Conservation (phyloP, 306 rosid species). For the Mimosa bimucronata region DNA sequence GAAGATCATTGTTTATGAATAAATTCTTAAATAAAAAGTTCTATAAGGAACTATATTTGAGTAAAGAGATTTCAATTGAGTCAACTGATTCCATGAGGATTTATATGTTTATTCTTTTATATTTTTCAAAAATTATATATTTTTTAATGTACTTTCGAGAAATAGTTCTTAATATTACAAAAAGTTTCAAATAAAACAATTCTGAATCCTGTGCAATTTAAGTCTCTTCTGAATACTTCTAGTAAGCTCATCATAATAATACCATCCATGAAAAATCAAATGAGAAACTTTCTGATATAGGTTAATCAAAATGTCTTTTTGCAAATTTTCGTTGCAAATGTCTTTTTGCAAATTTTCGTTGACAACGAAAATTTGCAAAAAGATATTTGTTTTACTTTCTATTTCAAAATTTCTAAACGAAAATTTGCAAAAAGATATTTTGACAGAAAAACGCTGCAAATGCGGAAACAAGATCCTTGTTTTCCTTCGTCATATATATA, state of each 20-base stretch:
- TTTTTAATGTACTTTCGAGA: too few relatives aligned
- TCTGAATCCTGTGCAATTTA: neutral
- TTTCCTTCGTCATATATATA: neutral
- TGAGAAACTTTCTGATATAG: too few relatives aligned
- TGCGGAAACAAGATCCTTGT: neutral
- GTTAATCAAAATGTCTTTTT: neutral
- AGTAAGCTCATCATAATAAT: too few relatives aligned
- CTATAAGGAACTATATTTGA: neutral
- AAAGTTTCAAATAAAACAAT: too few relatives aligned
- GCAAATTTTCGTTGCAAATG: too few relatives aligned
- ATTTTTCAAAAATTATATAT: too few relatives aligned
- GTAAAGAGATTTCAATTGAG: neutral
- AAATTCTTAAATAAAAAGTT: neutral
- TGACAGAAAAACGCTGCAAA: neutral
- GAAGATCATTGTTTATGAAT: neutral
- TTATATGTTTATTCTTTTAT: too few relatives aligned
- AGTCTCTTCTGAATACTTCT: neutral
- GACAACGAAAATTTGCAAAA: neutral
- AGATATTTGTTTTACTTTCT: too few relatives aligned
- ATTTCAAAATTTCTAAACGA: too few relatives aligned
- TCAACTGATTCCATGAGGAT: neutral
- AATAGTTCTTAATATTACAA: too few relatives aligned
- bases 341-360: neutral
- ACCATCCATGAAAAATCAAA: neutral
- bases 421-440: too few relatives aligned